Evolutionary conservation across 805 yeast genomes (phyloP), one percentile per base, ranked within the genome.

Genomic region (Starmerella floricola): DNA sequence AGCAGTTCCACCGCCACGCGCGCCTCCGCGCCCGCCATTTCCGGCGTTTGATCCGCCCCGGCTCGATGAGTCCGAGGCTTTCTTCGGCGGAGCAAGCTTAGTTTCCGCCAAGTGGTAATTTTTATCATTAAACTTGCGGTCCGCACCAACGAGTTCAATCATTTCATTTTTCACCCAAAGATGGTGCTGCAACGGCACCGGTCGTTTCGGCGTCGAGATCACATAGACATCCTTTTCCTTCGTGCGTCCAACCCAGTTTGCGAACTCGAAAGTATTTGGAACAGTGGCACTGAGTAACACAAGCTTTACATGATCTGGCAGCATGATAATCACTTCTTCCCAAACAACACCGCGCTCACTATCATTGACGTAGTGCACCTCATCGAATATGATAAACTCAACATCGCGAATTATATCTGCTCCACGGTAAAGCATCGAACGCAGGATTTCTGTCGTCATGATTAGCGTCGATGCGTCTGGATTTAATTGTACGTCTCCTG

Each of bases 261-360:
- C 99, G 69, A 91, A 91, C 58, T 91, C 99, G 58, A 73, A 81
- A 0, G 98, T 88, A 59, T 91, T 91, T n/a, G 99, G 98, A 6
- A 91, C 97, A 0, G 99, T 91, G 4, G 99, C 99, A 11, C 95
- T 84, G 31, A 91, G 67, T 31, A 91, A 66, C 48, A 91, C 85
- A 54, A 83, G 81, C 56, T 88, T 88, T 45, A 91, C 91, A 58
- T 91, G 96, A 50, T 87, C 95, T 0, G 98, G 98, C 27, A 91
- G 67, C 94, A 91, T 85, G 53, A 91, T 91, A 47, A 91, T 91
- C 18, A 91, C 96, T 63, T 91, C 98, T 65, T 91, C 98, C 98
- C 98, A 91, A 3, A 91, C 98, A 12, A 91, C 98, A 56, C 98
- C 98, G 61, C 98, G 76, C 55, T 85, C 95, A 44, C 84, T 79